phyloP scores from a whole-genome alignment of 2,329 filamentous ascomycete genomes.

The Beauveria rudraprayagi region DNA sequence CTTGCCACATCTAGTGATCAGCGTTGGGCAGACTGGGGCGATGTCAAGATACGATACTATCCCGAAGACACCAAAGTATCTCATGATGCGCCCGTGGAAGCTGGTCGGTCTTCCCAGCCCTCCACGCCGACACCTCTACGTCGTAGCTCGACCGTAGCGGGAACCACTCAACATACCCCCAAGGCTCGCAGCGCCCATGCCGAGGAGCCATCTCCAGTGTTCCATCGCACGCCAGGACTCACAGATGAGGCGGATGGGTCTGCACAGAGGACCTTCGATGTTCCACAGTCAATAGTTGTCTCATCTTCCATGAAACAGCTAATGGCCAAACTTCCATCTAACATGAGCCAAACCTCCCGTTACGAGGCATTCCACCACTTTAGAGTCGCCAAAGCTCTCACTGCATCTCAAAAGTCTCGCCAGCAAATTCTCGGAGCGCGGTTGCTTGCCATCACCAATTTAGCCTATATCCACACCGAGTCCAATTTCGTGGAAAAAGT shows the following conservation, averaged over 20 bases:
- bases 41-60: slow-evolving; percentile 76
- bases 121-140: slow-evolving; percentile 69
- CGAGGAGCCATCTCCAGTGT: slow-evolving; percentile 43
- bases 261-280: slow-evolving; percentile 53
- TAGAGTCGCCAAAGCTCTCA: slow-evolving; percentile 73
- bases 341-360: slow-evolving; percentile 62
- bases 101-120: slow-evolving; percentile 41
- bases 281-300: slow-evolving; percentile 49
- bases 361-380: slow-evolving; percentile 83
- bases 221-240: slow-evolving; percentile 32
- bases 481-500: slow-evolving; percentile 77
- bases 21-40: slow-evolving; percentile 71
- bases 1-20: slow-evolving; percentile 54
- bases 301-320: slow-evolving; percentile 49
- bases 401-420: slow-evolving; percentile 55
- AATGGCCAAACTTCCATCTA: slow-evolving; percentile 45
- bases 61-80: slow-evolving; percentile 28
- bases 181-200: slow-evolving; percentile 24
- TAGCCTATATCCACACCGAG: slow-evolving; percentile 84
- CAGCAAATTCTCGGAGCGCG: slow-evolving; percentile 73
- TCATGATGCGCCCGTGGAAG: slow-evolving; percentile 17
- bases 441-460: slow-evolving; percentile 78
- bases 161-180: slow-evolving; percentile 33
- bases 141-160: slow-evolving; percentile 52
- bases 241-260: slow-evolving; percentile 27